Percentiles rank a stretch among this genome's conserved stretches.
Conservation (phyloP, 2,329 filamentous ascomycete genomes). For the Arthrocladium fulminans region DNA sequence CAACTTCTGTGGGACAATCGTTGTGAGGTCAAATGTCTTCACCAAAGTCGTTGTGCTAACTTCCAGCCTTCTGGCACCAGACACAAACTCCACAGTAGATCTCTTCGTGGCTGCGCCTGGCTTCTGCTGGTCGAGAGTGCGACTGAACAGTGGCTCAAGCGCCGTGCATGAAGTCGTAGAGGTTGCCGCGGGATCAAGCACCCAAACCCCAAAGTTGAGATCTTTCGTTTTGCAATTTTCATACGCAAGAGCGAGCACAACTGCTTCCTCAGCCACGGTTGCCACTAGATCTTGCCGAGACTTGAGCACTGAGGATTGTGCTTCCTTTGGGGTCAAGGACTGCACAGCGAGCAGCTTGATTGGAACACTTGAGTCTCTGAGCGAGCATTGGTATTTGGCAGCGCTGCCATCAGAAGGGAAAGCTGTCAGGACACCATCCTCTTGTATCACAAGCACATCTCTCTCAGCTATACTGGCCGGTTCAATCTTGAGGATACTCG, state of each 20-base stretch:
- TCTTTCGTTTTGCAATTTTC: neutral
- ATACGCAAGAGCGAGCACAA: neutral
- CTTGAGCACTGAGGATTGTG: conserved; percentile 22
- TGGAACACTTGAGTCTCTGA: neutral
- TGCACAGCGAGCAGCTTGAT: conserved; percentile 18
- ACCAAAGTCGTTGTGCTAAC: neutral
- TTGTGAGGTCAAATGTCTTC: conserved; percentile 7
- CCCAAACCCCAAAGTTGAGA: neutral
- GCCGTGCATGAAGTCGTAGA: neutral
- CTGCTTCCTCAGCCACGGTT: neutral
- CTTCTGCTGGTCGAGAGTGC: neutral
- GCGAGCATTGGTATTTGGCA: neutral
- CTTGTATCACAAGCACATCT: conserved; percentile 35
- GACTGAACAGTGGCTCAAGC: neutral
- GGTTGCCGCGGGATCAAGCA: neutral
- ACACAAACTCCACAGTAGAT: neutral
- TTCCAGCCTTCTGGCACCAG: neutral
- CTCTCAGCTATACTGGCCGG: conserved; percentile 27
- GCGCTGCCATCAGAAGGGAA: conserved; percentile 28
- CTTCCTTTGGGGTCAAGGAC: conserved; percentile 18
- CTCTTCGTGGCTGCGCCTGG: neutral
- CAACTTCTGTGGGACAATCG: conserved; percentile 27
- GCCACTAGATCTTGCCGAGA: conserved; percentile 21
- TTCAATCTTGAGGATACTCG: conserved; percentile 32
- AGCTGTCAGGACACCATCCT: conserved; percentile 35